Evolutionary conservation across 2,329 filamentous ascomycete species (phyloP).

Genomic region (Penicillium capsulatum): DNA sequence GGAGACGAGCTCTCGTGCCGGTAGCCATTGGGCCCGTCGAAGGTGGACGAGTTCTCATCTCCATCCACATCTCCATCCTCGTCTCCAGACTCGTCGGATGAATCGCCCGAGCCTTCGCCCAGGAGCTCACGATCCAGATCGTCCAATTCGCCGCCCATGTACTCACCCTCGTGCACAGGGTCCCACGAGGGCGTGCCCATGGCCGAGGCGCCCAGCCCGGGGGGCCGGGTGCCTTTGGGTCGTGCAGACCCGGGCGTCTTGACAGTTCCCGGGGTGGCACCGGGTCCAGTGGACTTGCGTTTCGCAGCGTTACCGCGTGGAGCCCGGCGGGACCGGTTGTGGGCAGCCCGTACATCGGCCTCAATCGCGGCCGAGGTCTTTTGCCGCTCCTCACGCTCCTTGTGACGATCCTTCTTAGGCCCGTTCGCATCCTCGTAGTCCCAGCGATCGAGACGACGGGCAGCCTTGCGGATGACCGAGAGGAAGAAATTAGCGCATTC

Average conservation of each 20-base stretch:
- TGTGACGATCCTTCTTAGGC: slow-evolving; percentile 36
- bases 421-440: slow-evolving; percentile 42
- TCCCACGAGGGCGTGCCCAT: slow-evolving; percentile 26
- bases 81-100: slow-evolving; percentile 34
- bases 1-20: slow-evolving; percentile 33
- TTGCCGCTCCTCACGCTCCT: slow-evolving; percentile 37
- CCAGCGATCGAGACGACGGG: slow-evolving; percentile 45
- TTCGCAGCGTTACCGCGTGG: slow-evolving; percentile 25
- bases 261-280: slow-evolving; percentile 16
- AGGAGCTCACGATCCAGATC: slow-evolving; percentile 38
- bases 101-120: slow-evolving; percentile 35
- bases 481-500: slow-evolving; percentile 46
- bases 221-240: slow-evolving; percentile 24
- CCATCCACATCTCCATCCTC: slow-evolving; percentile 27
- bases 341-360: slow-evolving; percentile 20
- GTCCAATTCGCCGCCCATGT: slow-evolving; percentile 35
- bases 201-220: slow-evolving; percentile 14
- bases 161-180: slow-evolving; percentile 24
- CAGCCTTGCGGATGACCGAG: slow-evolving; percentile 42
- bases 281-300: slow-evolving; percentile 27
- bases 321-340: slow-evolving; percentile 17
- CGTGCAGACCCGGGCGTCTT: slow-evolving; percentile 25
- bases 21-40: slow-evolving; percentile 32
- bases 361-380: slow-evolving; percentile 25
- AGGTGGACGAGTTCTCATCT: slow-evolving; percentile 32